Base-by-base conservation (phyloP, 1,284 basidiomycete genomes). In the Malassezia japonica region DNA sequence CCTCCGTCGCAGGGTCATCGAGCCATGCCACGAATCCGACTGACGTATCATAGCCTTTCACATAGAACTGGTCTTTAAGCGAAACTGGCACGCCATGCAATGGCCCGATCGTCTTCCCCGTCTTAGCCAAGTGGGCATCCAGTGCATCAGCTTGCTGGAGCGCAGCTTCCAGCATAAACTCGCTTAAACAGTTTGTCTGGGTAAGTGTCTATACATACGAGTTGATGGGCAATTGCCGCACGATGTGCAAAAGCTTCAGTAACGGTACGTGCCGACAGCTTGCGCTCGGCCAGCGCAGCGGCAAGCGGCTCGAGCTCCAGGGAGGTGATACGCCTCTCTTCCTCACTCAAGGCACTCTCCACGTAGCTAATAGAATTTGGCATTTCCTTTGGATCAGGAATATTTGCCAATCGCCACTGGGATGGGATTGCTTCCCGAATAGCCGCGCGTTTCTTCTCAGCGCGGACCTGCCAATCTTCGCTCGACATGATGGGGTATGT, bases 21-120 rank as follows among this genome's bases (percentile, higher is more conserved):
- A 46, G 34, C 44, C 44, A 46, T 10, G 44, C 44, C 10, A 37
- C 31, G 23, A 46, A 36, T 1, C 44, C 44, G 10, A 37, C 44
- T 12, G 44, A 21, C 2, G 44, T 46, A 4, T 46, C 44, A 25
- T 27, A 25, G 8, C 34, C 44, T 24, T 46, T 20, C 4, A 46
- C 32, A 18, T 18, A 46, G 44, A 46, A 36, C 33, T 33, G 34
- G 21, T 46, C 44, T 38, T 46, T 46, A 1, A 46, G 16, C 10
- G 44, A 46, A 2, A 46, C 32, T 3, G 44, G 44, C 9, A 46
- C 25, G 33, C 44, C 44, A 21, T 46, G 44, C 16, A 46, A 20
- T 1, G 44, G 44, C 6, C 44, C 44, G 18, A 46, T 20, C 4
- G 44, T 31, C 4, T 16, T 34, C 6, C 44, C 44, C 15, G 32